Evolutionary conservation across 2,329 filamentous ascomycete species (phyloP), one percentile per base, ranked within the genome.

Genomic region (Domatiomyces globalis): DNA sequence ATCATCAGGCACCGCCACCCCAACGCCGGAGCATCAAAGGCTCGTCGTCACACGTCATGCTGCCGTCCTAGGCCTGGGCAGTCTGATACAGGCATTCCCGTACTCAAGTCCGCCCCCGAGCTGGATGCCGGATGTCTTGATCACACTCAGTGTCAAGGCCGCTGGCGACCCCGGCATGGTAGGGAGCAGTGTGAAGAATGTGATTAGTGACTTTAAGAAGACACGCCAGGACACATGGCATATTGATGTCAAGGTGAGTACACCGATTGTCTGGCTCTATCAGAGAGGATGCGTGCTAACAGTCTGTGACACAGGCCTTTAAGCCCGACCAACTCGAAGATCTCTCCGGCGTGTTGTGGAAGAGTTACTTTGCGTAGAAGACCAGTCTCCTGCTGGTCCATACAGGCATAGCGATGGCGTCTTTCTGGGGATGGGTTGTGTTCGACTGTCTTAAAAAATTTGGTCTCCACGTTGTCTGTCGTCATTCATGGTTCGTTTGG

Each of bases 191-290:
- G 94, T 94, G 9, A 98, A 98, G 76, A 79, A 78, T 17, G 89
- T 95, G 36, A 73, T 98, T 58, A 88, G 88, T 55, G 94, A 98
- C 63, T 98, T 98, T 75, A 98, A 98, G 74, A 98, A 98, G 79
- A 98, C 92, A 45, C 82, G 92, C 66, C 92, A 98, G 68, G 92
- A 98, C 73, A 98, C 90, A 60, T 98, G 92, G 92, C 84, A 84
- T 62, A 90, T 95, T 54, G 92, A 98, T 71, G 87, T 95, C 61
- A 96, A 95, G 84, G 92, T 95, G 71, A 68, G 80, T 69, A 51
- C 15, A 18, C 33, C 49, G 58, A 45, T 61, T 17, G 1, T 47
- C 18, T 43, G 19, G 22, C 33, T 49, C 17, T 33, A 25, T 48
- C 8, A 33, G 4, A 54, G 18, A 48, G 57, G 47, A 33, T 48